Conservation (phyloP, 768 basidiomycete genomes). For the Boletus rubropictus region DNA sequence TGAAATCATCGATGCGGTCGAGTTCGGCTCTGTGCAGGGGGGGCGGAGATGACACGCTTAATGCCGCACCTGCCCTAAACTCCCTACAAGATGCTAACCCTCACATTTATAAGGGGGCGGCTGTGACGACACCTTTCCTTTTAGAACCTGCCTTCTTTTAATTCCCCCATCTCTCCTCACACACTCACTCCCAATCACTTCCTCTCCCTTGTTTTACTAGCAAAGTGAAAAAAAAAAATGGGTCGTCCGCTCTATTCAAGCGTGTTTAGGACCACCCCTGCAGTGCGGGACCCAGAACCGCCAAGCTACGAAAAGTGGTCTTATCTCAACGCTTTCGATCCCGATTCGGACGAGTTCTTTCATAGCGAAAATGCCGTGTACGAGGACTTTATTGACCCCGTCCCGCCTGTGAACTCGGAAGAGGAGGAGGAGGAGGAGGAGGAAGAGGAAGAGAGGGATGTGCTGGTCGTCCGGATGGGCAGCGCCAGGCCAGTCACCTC, state of each 20-base stretch:
- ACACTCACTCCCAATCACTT: not conserved
- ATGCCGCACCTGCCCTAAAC: slow-evolving; percentile 35
- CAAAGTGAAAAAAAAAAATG: slow-evolving; percentile 33
- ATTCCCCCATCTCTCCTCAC: slow-evolving; percentile 2
- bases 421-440: slow-evolving; percentile 20
- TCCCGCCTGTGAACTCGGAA: slow-evolving; percentile 5
- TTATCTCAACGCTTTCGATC: slow-evolving; percentile 63
- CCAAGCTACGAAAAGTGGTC: slow-evolving; percentile 54
- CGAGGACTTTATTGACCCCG: slow-evolving; percentile 58
- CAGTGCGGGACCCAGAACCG: slow-evolving; percentile 42
- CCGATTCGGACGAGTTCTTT: slow-evolving; percentile 77
- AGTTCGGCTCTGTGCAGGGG: too few species aligned
- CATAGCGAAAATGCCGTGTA: slow-evolving; percentile 49
- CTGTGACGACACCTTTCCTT: not conserved
- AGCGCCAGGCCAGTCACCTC: slow-evolving; percentile 34
- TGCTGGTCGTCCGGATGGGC: slow-evolving; percentile 28
- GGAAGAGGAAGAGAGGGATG: slow-evolving; percentile 30
- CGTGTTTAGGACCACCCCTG: slow-evolving; percentile 33
- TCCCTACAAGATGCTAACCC: not conserved
- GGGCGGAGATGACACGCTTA: slow-evolving; percentile 11
- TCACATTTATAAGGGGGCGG: not conserved
- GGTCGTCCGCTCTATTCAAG: slow-evolving; percentile 57
- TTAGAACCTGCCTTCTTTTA: too few species aligned
- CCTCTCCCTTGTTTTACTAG: slow-evolving; percentile 26
- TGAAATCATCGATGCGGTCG: too few species aligned